A percentile compares a stretch with the other conserved stretches of the same genome.
phyloP scores from a whole-genome alignment of 108 stramenopile genomes.

The Chaetoceros muelleri region DNA sequence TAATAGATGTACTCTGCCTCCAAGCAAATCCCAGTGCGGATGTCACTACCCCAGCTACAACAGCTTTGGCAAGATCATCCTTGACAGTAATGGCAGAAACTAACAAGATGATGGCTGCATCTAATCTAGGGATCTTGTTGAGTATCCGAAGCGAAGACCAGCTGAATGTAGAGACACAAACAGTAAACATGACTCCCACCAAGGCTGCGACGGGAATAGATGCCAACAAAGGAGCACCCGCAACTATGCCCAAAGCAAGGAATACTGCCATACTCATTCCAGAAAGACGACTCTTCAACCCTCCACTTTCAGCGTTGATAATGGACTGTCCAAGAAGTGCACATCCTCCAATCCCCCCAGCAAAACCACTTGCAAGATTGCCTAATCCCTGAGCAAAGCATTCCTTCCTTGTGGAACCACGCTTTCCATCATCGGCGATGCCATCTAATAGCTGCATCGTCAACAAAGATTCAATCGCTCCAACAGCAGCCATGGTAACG shows the following conservation, averaged over 20 bases:
- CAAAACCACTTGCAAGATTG: constrained; percentile 52
- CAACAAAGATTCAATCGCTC: constrained; percentile 54
- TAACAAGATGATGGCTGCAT: constrained; percentile 54
- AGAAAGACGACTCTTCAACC: constrained; percentile 37
- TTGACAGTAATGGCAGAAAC: constrained; percentile 48
- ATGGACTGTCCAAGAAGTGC: constrained; percentile 75
- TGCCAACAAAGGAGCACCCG: constrained; percentile 52
- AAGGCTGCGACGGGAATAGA: constrained; percentile 54
- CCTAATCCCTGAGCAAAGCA: constrained; percentile 62
- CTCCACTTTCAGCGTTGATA: constrained; percentile 73
- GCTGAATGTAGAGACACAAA: constrained; percentile 68
- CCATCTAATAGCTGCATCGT: constrained; percentile 75
- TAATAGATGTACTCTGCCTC: constrained; percentile 49
- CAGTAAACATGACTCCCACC: constrained; percentile 69
- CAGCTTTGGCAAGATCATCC: constrained; percentile 64
- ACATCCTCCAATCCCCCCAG: constrained; percentile 76
- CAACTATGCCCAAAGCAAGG: constrained; percentile 58
- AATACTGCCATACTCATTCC: constrained; percentile 69
- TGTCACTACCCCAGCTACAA: constrained; percentile 46
- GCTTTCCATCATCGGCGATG: constrained; percentile 62
- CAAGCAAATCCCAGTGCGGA: constrained; percentile 70
- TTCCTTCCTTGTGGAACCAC: constrained; percentile 55
- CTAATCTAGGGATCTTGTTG: constrained; percentile 59
- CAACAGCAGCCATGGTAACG: constrained; percentile 66
- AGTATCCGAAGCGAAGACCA: constrained; percentile 61